Percentiles rank a stretch among this genome's conserved stretches.
These are phyloP conservation scores for Dacryopinax primogenitus DNA, from an alignment of 768 basidiomycete genomes.

Conservation along the genomic window DNA sequence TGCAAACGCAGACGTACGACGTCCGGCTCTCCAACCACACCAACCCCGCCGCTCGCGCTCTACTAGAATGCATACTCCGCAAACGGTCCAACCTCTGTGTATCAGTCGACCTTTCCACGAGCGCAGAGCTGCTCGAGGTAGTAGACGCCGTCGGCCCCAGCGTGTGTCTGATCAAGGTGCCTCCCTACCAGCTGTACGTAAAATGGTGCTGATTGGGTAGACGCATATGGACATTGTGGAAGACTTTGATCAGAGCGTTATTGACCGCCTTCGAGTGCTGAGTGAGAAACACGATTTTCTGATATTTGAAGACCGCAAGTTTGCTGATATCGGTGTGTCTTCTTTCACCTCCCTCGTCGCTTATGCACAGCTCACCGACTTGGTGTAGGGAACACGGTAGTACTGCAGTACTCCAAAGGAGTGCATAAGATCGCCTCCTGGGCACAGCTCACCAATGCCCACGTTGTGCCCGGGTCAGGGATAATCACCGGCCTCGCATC, in stretches of 20 bases:
- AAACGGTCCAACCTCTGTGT: conserved; percentile 90
- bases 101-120: conserved; percentile 82
- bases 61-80: conserved; percentile 69
- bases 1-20: conserved; percentile 38
- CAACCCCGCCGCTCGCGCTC: conserved; percentile 65
- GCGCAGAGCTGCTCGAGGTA: conserved; percentile 66
- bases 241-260: conserved; percentile 67
- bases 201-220: conserved; percentile 33
- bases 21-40: conserved; percentile 42
- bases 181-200: conserved; percentile 12
- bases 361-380: neutral
- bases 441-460: conserved; percentile 96
- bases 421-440: conserved; percentile 87
- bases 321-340: conserved; percentile 85
- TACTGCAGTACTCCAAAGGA: conserved; percentile 85
- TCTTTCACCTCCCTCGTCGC: conserved; percentile 4
- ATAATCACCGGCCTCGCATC: conserved; percentile 80
- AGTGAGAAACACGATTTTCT: conserved; percentile 77
- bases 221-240: conserved; percentile 94
- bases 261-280: conserved; percentile 55
- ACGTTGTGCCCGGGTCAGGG: conserved; percentile 90
- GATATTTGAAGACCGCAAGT: conserved; percentile 97
- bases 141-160: conserved; percentile 80
- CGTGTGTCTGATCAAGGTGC: conserved; percentile 85
- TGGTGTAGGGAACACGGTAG: conserved; percentile 79